Conservation (phyloP, 2,329 filamentous ascomycete species). For the Neoascochyta sp. region DNA sequence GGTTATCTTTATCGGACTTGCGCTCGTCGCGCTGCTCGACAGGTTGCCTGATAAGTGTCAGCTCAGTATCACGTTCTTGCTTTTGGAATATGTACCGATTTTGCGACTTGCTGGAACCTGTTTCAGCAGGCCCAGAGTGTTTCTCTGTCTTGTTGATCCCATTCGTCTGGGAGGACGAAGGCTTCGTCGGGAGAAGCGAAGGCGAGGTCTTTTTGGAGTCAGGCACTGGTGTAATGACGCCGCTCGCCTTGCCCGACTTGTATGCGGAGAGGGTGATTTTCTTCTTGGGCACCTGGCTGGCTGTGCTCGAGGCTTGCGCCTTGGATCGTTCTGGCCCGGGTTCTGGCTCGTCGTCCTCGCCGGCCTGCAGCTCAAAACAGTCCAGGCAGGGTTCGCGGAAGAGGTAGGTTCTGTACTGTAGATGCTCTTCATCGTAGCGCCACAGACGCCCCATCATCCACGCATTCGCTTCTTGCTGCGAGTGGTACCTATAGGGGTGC, state of each 20-base stretch:
- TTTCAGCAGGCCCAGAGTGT: conserved; percentile 12
- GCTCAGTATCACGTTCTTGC: conserved; percentile 1
- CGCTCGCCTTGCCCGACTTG: conserved; percentile 52
- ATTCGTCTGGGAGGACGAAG: conserved; percentile 19
- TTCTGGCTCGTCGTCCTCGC: conserved; percentile 52
- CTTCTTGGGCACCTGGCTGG: conserved; percentile 50
- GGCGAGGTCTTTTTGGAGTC: conserved; percentile 32
- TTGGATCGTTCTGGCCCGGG: conserved; percentile 39
- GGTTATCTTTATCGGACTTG: conserved; percentile 14
- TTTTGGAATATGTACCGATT: conserved; percentile 15
- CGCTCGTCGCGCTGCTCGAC: conserved; percentile 14
- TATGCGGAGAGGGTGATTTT: conserved; percentile 61
- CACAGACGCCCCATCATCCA: conserved; percentile 53
- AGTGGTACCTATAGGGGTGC: conserved; percentile 43
- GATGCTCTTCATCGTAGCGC: conserved; percentile 52
- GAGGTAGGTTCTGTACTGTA: conserved; percentile 61
- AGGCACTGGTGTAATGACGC: conserved; percentile 23
- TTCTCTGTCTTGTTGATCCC: conserved; percentile 23
- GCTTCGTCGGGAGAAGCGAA: conserved; percentile 21
- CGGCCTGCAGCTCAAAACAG: conserved; percentile 47
- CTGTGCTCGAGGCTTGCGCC: conserved; percentile 33
- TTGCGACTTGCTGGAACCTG: conserved; percentile 7
- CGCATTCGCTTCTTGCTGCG: conserved; percentile 38
- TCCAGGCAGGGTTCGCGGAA: conserved; percentile 54
- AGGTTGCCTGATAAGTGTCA: conserved; percentile 20